phyloP scores from a whole-genome alignment of 2,329 filamentous ascomycete species.

The Phialophora tarda region DNA sequence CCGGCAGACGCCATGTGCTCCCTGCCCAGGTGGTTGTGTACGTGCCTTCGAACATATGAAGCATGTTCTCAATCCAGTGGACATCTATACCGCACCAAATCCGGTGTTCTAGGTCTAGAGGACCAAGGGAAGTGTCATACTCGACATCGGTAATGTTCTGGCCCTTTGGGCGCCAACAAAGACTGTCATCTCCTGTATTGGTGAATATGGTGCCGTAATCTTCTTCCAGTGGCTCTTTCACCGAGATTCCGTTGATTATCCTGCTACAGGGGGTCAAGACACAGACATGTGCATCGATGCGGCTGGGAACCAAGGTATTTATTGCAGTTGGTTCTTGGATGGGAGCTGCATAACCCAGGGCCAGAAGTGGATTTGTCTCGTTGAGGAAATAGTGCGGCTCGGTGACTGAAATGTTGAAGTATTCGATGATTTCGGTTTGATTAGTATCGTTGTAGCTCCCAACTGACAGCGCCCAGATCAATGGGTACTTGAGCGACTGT shows the following conservation, averaged over 20 bases:
- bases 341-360: neutral
- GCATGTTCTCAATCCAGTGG: neutral
- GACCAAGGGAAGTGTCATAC: neutral
- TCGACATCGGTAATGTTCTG: neutral
- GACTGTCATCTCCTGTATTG: neutral
- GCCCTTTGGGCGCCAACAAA: conserved; percentile 2
- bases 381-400: conserved; percentile 2
- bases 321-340: neutral
- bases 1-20: neutral
- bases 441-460: neutral
- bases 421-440: neutral
- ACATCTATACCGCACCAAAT: neutral
- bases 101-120: neutral
- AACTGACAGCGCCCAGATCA: conserved; percentile 5
- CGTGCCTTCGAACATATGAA: neutral
- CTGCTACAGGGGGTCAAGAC: neutral
- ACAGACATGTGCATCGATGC: neutral
- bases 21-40: neutral
- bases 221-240: neutral
- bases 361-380: neutral
- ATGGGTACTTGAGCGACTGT: conserved; percentile 1
- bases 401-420: neutral
- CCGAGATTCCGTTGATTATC: neutral
- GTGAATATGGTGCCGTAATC: neutral
- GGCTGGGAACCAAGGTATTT: neutral